Percentiles rank a stretch among this genome's conserved stretches.
phyloP scores from a whole-genome alignment of 805 yeast species.

The Ogataea pilisensis region DNA sequence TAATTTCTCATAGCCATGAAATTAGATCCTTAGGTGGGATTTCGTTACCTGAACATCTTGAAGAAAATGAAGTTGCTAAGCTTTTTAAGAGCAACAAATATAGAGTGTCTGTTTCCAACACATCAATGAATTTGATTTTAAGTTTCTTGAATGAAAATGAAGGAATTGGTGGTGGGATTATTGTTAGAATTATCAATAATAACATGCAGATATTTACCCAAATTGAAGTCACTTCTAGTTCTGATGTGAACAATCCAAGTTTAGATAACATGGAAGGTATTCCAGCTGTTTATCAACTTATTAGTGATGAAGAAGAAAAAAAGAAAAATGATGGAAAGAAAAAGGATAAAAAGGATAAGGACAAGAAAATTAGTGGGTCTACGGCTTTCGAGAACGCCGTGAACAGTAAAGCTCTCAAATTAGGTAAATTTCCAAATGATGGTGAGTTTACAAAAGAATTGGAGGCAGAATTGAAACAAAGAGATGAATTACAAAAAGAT shows the following conservation, averaged over 20 bases:
- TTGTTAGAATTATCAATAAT: conserved; percentile 83
- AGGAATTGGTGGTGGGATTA: conserved; percentile 82
- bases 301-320: conserved; percentile 25
- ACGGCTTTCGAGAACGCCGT: conserved; percentile 45
- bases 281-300: conserved; percentile 37
- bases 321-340: conserved; percentile 14
- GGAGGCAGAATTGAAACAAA: conserved; percentile 74
- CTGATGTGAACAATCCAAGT: conserved; percentile 45
- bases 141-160: conserved; percentile 91
- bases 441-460: conserved; percentile 81
- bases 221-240: conserved; percentile 36
- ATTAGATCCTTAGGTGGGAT: conserved; percentile 68
- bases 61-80: conserved; percentile 77
- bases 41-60: conserved; percentile 72
- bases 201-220: conserved; percentile 55
- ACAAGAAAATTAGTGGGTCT: conserved; percentile 5
- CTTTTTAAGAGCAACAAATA: conserved; percentile 72
- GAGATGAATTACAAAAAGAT: conserved; percentile 51
- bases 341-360: conserved; percentile 19
- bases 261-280: conserved; percentile 40
- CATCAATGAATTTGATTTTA: conserved; percentile 77
- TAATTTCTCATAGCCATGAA: conserved; percentile 73
- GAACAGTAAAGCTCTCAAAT: conserved; percentile 67
- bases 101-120: conserved; percentile 69
- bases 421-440: conserved; percentile 84